Conservation (phyloP, 2,329 filamentous ascomycete genomes). For the Podosphaera fusca region DNA sequence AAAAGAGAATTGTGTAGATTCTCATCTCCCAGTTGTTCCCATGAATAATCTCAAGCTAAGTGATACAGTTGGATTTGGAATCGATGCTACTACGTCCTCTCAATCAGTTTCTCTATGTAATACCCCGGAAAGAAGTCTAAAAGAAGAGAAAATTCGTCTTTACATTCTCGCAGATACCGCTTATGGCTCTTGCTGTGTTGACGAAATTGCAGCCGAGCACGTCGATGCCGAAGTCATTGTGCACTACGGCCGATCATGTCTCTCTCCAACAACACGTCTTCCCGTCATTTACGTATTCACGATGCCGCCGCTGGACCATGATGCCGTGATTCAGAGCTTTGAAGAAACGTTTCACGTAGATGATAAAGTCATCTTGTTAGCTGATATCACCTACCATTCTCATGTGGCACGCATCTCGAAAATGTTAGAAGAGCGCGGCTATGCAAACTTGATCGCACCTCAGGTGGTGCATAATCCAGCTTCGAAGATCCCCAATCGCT, state of each 20-base stretch:
- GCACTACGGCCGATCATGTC: slow-evolving; percentile 79
- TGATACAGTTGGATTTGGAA: background rate
- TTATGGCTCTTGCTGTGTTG: slow-evolving; percentile 90
- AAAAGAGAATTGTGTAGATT: background rate
- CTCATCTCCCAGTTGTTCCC: background rate
- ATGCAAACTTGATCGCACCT: slow-evolving; percentile 44
- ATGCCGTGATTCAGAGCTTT: slow-evolving; percentile 34
- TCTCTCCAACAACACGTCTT: slow-evolving; percentile 70
- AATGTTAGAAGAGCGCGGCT: slow-evolving; percentile 38
- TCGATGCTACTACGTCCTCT: background rate
- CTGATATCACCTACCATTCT: slow-evolving; percentile 67
- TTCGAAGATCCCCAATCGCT: slow-evolving; percentile 66
- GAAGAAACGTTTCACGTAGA: slow-evolving; percentile 36
- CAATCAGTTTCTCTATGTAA: background rate
- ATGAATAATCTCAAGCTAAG: background rate
- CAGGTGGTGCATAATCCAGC: slow-evolving; percentile 55
- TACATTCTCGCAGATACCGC: slow-evolving; percentile 89
- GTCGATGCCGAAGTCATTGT: slow-evolving; percentile 75
- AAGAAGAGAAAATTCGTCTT: slow-evolving; percentile 23
- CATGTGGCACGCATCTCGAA: slow-evolving; percentile 39
- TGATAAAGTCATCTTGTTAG: slow-evolving; percentile 54
- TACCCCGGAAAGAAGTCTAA: background rate
- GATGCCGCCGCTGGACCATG: slow-evolving; percentile 39
- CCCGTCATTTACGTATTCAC: slow-evolving; percentile 88
- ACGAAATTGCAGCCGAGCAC: slow-evolving; percentile 90